These are phyloP conservation scores for Yamadazyma paraphyllophila DNA, from an alignment of 805 yeast genomes.

Conservation along the genomic window DNA sequence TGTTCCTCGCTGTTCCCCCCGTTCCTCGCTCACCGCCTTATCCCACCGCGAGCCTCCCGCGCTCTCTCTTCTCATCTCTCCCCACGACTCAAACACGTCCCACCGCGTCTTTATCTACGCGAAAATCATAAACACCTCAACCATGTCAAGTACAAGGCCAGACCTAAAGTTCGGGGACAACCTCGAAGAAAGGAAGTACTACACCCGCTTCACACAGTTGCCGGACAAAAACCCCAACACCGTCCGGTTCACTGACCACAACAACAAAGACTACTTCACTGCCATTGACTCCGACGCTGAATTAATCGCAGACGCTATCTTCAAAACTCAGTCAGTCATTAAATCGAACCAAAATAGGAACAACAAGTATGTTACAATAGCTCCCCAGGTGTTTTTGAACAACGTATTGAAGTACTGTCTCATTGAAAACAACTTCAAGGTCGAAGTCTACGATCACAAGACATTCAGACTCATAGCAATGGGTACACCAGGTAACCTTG, in stretches of 20 bases:
- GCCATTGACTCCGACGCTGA: slow-evolving; percentile 74
- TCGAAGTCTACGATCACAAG: slow-evolving; percentile 71
- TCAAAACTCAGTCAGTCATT: slow-evolving; percentile 78
- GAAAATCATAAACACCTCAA: not conserved
- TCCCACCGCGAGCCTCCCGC: no score
- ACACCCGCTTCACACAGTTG: slow-evolving; percentile 44
- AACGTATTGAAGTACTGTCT: slow-evolving; percentile 62
- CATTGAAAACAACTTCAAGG: slow-evolving; percentile 67
- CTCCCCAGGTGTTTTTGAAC: slow-evolving; percentile 68
- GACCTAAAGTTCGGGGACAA: slow-evolving; percentile 40
- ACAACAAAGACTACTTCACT: slow-evolving; percentile 80
- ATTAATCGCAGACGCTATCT: slow-evolving; percentile 77
- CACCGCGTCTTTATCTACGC: not conserved
- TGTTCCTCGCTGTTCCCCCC: no score
- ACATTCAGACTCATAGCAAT: slow-evolving; percentile 54
- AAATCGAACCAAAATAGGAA: slow-evolving; percentile 51
- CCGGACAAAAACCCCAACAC: slow-evolving; percentile 49
- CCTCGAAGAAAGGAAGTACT: slow-evolving; percentile 43
- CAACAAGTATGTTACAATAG: slow-evolving; percentile 67
- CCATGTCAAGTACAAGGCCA: slow-evolving; percentile 41
- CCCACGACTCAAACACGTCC: no score
- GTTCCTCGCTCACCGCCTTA: no score
- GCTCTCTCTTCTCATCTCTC: no score
- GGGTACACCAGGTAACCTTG: slow-evolving; percentile 92
- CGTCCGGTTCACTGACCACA: slow-evolving; percentile 72